Evolutionary conservation across 345 rosid species (phyloP).

Genomic region (Streptanthus diversifolius): DNA sequence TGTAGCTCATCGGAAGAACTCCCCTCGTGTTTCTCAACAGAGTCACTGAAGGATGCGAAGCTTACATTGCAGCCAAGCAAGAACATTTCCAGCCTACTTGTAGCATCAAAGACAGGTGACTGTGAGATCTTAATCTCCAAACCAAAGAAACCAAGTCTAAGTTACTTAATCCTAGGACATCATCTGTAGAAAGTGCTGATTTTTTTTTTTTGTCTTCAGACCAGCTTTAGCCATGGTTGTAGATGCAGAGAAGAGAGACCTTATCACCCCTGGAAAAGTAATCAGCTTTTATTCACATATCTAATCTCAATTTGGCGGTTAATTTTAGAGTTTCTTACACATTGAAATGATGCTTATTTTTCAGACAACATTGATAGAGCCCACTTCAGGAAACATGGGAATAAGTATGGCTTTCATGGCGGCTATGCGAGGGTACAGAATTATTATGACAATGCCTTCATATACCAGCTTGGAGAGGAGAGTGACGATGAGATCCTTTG

Average conservation of each 20-base stretch:
- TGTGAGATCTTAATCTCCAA: neutral
- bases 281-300: neutral
- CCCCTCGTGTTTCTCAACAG: conserved; percentile 80
- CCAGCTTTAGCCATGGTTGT: conserved; percentile 81
- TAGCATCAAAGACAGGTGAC: conserved; percentile 90
- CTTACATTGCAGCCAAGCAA: conserved; percentile 82
- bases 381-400: conserved; percentile 97
- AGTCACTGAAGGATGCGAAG: conserved; percentile 89
- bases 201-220: conserved; percentile 39
- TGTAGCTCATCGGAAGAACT: conserved; percentile 76
- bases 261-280: conserved; percentile 82
- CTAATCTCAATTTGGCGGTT: neutral
- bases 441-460: conserved; percentile 94
- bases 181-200: neutral
- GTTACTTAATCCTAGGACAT: neutral
- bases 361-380: conserved; percentile 88
- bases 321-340: neutral
- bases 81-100: conserved; percentile 93
- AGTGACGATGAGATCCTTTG: conserved; percentile 91
- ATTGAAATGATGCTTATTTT: neutral
- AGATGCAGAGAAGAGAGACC: conserved; percentile 74
- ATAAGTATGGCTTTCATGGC: conserved; percentile 97
- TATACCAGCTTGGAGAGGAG: conserved; percentile 97
- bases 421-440: conserved; percentile 83
- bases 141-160: neutral